Evolutionary conservation across 306 rosid species (phyloP).

Genomic region (Lathyrus aphaca): DNA sequence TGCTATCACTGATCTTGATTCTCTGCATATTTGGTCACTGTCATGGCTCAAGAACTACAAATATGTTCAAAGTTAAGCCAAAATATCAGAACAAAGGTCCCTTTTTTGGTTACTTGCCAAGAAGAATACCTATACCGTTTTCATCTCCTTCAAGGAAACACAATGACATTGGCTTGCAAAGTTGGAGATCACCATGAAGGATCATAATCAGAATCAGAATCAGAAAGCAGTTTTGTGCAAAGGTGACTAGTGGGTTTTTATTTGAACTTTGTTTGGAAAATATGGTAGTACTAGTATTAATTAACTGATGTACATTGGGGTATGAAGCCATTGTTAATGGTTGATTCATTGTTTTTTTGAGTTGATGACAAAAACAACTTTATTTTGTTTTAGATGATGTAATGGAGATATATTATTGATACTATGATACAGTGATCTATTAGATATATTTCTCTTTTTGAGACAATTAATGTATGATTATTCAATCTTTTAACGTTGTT

Average conservation of each 20-base stretch:
- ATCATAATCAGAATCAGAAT: neutral
- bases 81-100: slow-evolving; percentile 60
- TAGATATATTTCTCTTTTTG: slow-evolving; percentile 33
- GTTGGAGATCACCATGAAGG: slow-evolving; percentile 70
- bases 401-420: slow-evolving; percentile 21
- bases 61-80: slow-evolving; percentile 57
- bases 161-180: slow-evolving; percentile 74
- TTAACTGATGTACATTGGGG: slow-evolving; percentile 54
- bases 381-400: slow-evolving; percentile 43
- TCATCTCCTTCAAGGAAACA: slow-evolving; percentile 97
- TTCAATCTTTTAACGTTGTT: slow-evolving; percentile 18
- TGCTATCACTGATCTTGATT: slow-evolving; percentile 49
- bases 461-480: slow-evolving; percentile 22
- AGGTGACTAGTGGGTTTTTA: slow-evolving; percentile 15
- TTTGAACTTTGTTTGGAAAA: too few relatives aligned
- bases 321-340: slow-evolving; percentile 38
- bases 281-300: slow-evolving; percentile 1
- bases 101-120: slow-evolving; percentile 84
- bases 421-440: slow-evolving; percentile 32
- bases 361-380: slow-evolving; percentile 32
- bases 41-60: slow-evolving; percentile 55
- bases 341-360: slow-evolving; percentile 40
- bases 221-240: slow-evolving; percentile 19
- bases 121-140: slow-evolving; percentile 68
- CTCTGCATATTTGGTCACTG: slow-evolving; percentile 43